Conservation (phyloP, 1,284 basidiomycete genomes). For the Austroboletus novae-zelandiae region DNA sequence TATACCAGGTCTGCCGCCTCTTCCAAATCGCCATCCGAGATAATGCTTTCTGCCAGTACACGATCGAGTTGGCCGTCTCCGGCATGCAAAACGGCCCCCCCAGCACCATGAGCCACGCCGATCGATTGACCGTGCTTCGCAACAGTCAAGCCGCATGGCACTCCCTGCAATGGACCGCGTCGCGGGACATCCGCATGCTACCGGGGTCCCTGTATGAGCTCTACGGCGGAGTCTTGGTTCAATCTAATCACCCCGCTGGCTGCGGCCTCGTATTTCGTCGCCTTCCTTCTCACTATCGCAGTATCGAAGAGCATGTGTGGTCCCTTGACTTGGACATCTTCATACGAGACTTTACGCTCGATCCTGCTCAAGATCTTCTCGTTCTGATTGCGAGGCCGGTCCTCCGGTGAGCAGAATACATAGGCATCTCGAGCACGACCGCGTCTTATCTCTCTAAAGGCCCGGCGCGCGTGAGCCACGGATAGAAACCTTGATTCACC, state of each 20-base stretch:
- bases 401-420: slow-evolving; percentile 25
- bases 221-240: slow-evolving; percentile 57
- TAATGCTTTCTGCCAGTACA: slow-evolving; percentile 45
- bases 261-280: slow-evolving; percentile 43
- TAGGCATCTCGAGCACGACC: neutral
- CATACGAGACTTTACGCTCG: slow-evolving; percentile 60
- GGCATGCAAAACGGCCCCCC: slow-evolving; percentile 48
- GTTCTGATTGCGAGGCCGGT: slow-evolving; percentile 45
- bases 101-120: slow-evolving; percentile 27
- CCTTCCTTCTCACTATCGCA: slow-evolving; percentile 48
- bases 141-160: slow-evolving; percentile 49
- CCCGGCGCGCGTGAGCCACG: slow-evolving; percentile 11
- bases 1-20: slow-evolving; percentile 43
- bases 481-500: slow-evolving; percentile 36
- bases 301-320: slow-evolving; percentile 50
- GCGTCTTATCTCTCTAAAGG: slow-evolving; percentile 12
- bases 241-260: slow-evolving; percentile 31
- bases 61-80: slow-evolving; percentile 49
- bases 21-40: slow-evolving; percentile 40
- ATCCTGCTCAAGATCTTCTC: slow-evolving; percentile 60
- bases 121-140: slow-evolving; percentile 43
- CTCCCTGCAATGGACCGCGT: slow-evolving; percentile 38
- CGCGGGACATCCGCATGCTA: slow-evolving; percentile 39
- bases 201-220: slow-evolving; percentile 52
- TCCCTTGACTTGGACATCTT: slow-evolving; percentile 37